Base-by-base conservation (phyloP, 2,329 filamentous ascomycete genomes). In the Camillea tinctor region DNA sequence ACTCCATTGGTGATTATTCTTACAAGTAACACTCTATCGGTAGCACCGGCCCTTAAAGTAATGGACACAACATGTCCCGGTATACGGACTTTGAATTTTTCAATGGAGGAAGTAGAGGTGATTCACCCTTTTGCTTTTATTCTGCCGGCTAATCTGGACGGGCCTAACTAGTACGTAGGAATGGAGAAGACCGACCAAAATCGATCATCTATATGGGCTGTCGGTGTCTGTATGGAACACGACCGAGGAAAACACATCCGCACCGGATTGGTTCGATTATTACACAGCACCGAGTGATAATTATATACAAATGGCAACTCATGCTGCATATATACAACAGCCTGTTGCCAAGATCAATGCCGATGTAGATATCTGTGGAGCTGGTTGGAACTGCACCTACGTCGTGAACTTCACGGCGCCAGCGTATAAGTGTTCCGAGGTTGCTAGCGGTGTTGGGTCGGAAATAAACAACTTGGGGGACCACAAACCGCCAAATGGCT, bases 381-480 rank as follows among this genome's bases (percentile, higher is more conserved):
- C 61, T 0, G 73, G 75, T 5, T 78, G 73, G 71, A 78, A 79
- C 54, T 79, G 77, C 62, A 74, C 72, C 4, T 79, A 75, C 61
- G 66, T 60, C 1, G 64, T 77, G 53, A 66, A 71, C 2, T 79
- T 78, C 52, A 67, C 66, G 11, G 77, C 66, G 1, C 76, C 77
- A 0, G 77, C 74, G 1, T 79, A 79, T 67, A 74, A 76, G 57
- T 79, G 77, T 63, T 61, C 66, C 1, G 69, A 75, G 53, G 23
- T 74, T 4, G 72, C 72, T 4, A 72, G 66, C 26, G 73, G 72
- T 6, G 64, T 69, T 1, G 68, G 66, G 8, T 70, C 73, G 0
- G 62, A 67, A 23, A 60, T 71, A n/a, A 55, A 64, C 30, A 58
- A 71, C 26, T 69, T 75, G 2, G 72, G 71, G 1, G 62, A 66